Base-by-base conservation (phyloP, 345 rosid species). In the Camelina neglecta region DNA sequence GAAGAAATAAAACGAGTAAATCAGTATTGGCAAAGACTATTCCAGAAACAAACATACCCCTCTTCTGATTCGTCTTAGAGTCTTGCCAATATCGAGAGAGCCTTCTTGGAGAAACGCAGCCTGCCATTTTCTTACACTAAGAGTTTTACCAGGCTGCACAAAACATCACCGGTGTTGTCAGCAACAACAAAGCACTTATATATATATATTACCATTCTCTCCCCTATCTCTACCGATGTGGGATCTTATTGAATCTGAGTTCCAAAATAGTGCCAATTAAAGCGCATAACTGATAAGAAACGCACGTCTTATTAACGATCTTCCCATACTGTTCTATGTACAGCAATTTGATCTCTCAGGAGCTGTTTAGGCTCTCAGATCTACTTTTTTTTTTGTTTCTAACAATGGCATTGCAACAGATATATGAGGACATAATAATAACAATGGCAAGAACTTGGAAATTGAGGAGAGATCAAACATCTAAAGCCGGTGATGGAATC, bases 41-140 rank as follows among this genome's bases (percentile, higher is more conserved):
- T 44, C 7, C 18, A 21, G 0, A 59, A 59, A 29, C n/a, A 15
- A 80, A 72, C 85, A 81, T 86, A 92, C 99, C 87, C 97, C 97
- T 18, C 85, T 90, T 33, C 87, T 93, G 71, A 92, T 95, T 81
- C 99, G 83, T 69, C 86, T 57, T 18, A 95, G 85, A 53, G 93
- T 86, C 85, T 93, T 92, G 84, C 91, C 83, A 66, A 95, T 82
- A 81, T 95, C 92, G 53, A 92, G 87, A 57, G 80, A 72, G n/a
- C 99, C 99, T 39, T 88, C 93, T 41, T 86, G 82, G 58, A 87
- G 60, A 88, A 95, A 89, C 29, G 91, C 96, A 75, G 90, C 86
- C 15, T 86, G 91, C 99, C 99, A 95, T 86, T 88, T 95, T 81
- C 97, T 95, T 39, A 67, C 75, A 80, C 99, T 95, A 50, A 92